phyloP scores from a whole-genome alignment of 768 basidiomycete species.

The Agrocybe chaxingu region DNA sequence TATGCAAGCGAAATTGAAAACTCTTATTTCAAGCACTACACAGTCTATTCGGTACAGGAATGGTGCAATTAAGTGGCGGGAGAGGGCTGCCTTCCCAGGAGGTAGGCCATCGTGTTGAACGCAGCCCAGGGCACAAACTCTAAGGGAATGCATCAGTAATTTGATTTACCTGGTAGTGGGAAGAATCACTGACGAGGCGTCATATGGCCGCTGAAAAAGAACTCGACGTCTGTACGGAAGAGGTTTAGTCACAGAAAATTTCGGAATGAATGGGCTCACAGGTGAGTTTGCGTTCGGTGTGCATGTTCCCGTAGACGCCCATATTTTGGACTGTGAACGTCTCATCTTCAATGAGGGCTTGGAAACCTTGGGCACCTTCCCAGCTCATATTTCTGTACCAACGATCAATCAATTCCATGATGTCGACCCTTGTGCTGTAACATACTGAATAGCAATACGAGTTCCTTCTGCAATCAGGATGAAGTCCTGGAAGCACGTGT shows the following conservation, averaged over 20 bases:
- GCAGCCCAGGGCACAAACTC: constrained; percentile 52
- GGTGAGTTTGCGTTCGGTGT: constrained; percentile 62
- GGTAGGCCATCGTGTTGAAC: constrained; percentile 37
- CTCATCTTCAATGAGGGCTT: constrained; percentile 55
- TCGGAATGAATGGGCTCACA: constrained; percentile 35
- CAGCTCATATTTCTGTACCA: constrained; percentile 41
- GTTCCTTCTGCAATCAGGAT: constrained; percentile 44
- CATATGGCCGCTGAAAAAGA: constrained; percentile 58
- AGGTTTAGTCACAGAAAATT: constrained; percentile 1
- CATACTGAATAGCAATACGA: constrained; percentile 49
- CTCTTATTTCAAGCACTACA: too few relatives aligned
- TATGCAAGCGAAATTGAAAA: too few relatives aligned
- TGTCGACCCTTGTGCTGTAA: not conserved
- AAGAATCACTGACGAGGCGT: constrained; percentile 42
- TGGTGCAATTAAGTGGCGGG: constrained; percentile 29
- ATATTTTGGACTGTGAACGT: constrained; percentile 61
- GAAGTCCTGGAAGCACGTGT: constrained; percentile 27
- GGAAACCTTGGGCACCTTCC: constrained; percentile 66
- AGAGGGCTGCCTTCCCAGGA: constrained; percentile 44
- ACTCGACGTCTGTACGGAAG: constrained; percentile 44
- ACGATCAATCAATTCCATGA: not conserved
- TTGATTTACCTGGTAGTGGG: too few relatives aligned
- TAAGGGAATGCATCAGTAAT: constrained; percentile 11
- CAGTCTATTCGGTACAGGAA: not conserved
- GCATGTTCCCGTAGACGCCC: constrained; percentile 58